Evolutionary conservation across 2,329 filamentous ascomycete genomes (phyloP).

Genomic region (Botrytis aclada): DNA sequence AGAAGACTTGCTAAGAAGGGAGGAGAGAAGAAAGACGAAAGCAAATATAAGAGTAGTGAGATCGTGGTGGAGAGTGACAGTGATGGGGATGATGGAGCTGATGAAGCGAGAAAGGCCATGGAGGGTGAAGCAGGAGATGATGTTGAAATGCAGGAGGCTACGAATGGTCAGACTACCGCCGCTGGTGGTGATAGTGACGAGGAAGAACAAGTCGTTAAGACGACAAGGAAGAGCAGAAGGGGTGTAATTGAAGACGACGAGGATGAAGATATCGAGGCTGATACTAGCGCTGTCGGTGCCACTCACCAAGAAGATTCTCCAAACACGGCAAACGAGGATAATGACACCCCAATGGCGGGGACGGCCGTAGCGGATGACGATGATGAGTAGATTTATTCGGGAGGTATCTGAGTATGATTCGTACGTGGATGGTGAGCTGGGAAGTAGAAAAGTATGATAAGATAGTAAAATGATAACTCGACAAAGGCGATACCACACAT

Average conservation of each 20-base stretch:
- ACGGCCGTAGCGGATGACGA: conserved; percentile 28
- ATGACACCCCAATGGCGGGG: conserved; percentile 36
- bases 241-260: conserved; percentile 37
- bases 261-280: conserved; percentile 36
- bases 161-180: not conserved
- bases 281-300: conserved; percentile 14
- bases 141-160: conserved; percentile 24
- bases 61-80: conserved; percentile 39
- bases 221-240: conserved; percentile 30
- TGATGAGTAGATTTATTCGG: not conserved
- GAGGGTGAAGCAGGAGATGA: conserved; percentile 25
- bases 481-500: not conserved
- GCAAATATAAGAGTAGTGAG: conserved; percentile 39
- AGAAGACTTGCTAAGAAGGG: conserved; percentile 36
- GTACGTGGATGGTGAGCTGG: not conserved
- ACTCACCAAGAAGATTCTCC: conserved; percentile 28
- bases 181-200: conserved; percentile 27
- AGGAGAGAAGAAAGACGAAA: conserved; percentile 30
- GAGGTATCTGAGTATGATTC: not conserved
- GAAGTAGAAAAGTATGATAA: not conserved
- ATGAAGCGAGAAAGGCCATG: conserved; percentile 30
- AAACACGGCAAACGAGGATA: conserved; percentile 31
- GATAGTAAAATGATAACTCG: conserved; percentile 3
- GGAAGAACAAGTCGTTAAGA: conserved; percentile 29
- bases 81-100: conserved; percentile 36